Evolutionary conservation across 2,329 filamentous ascomycete genomes (phyloP).

Genomic region (Rhynchosporium secalis): DNA sequence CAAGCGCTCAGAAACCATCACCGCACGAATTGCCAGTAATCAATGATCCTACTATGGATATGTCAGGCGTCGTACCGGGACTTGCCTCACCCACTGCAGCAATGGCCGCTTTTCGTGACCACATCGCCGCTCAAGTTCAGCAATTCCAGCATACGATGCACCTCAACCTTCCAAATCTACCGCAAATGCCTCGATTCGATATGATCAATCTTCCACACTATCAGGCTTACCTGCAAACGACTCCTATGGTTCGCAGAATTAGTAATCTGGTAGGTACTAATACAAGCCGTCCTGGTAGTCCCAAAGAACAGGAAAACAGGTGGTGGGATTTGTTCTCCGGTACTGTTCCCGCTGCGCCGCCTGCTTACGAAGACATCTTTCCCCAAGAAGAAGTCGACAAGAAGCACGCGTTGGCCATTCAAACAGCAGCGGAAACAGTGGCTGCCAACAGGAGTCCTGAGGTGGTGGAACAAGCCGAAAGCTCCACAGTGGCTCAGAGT

Average conservation of each 20-base stretch:
- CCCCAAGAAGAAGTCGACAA: conserved; percentile 54
- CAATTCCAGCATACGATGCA: conserved; percentile 74
- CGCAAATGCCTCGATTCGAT: conserved; percentile 45
- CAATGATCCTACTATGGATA: conserved; percentile 33
- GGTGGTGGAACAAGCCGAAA: conserved; percentile 50
- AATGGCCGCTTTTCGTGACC: conserved; percentile 70
- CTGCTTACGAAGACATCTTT: conserved; percentile 79
- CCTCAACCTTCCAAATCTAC: conserved; percentile 62
- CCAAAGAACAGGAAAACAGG: conserved; percentile 52
- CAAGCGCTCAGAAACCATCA: conserved; percentile 33
- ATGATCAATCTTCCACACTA: conserved; percentile 69
- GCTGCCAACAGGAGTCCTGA: conserved; percentile 58
- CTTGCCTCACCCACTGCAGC: conserved; percentile 59
- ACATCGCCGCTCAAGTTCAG: conserved; percentile 71
- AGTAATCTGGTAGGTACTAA: conserved; percentile 65
- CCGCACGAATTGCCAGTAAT: conserved; percentile 24
- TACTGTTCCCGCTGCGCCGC: conserved; percentile 57
- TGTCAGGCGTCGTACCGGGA: conserved; percentile 30
- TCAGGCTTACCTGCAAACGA: conserved; percentile 61
- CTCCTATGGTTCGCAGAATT: conserved; percentile 69
- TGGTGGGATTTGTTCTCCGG: conserved; percentile 70
- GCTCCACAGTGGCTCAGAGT: conserved; percentile 44
- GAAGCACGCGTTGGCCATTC: conserved; percentile 59
- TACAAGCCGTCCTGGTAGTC: conserved; percentile 38
- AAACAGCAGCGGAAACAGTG: conserved; percentile 58